phyloP scores from a whole-genome alignment of 2,329 filamentous ascomycete species.

The Aureobasidium sp. region DNA sequence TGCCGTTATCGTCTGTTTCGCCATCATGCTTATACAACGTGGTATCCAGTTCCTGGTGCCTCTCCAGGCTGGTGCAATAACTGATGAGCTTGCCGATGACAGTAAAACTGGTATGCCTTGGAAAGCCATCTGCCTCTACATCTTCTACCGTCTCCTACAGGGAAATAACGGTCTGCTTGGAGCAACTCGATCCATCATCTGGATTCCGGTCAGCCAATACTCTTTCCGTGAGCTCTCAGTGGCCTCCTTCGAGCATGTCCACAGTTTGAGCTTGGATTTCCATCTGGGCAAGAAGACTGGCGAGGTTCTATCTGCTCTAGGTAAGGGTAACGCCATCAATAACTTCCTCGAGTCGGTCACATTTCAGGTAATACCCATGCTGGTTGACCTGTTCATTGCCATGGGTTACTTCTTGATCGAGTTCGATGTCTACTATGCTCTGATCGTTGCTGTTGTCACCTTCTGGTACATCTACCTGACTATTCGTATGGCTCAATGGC shows the following conservation, averaged over 20 bases:
- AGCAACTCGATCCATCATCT: conserved; percentile 72
- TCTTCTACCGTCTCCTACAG: conserved; percentile 73
- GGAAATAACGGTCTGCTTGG: conserved; percentile 83
- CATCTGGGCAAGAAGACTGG: conserved; percentile 95
- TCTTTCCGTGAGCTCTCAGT: conserved; percentile 92
- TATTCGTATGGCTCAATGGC: conserved; percentile 88
- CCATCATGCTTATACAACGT: conserved; percentile 72
- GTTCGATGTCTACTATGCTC: conserved; percentile 84
- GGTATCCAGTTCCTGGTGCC: conserved; percentile 83
- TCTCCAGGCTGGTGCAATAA: conserved; percentile 70
- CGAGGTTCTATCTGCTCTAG: conserved; percentile 88
- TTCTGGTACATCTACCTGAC: conserved; percentile 97
- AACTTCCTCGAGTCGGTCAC: conserved; percentile 94
- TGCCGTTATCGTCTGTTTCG: conserved; percentile 74
- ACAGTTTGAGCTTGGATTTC: conserved; percentile 90
- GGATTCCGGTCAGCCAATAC: conserved; percentile 96
- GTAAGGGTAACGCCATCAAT: conserved; percentile 94
- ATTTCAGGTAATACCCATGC: conserved; percentile 91
- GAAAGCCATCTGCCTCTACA: conserved; percentile 66
- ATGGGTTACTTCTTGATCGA: conserved; percentile 70
- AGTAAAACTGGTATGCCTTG: conserved; percentile 57
- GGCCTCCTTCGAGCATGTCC: conserved; percentile 94
- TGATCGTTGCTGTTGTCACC: conserved; percentile 82
- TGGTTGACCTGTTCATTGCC: conserved; percentile 80
- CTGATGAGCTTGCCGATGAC: conserved; percentile 59